Evolutionary conservation across 2,329 filamentous ascomycete species (phyloP).

Genomic region (Colletotrichum chrysophilum): DNA sequence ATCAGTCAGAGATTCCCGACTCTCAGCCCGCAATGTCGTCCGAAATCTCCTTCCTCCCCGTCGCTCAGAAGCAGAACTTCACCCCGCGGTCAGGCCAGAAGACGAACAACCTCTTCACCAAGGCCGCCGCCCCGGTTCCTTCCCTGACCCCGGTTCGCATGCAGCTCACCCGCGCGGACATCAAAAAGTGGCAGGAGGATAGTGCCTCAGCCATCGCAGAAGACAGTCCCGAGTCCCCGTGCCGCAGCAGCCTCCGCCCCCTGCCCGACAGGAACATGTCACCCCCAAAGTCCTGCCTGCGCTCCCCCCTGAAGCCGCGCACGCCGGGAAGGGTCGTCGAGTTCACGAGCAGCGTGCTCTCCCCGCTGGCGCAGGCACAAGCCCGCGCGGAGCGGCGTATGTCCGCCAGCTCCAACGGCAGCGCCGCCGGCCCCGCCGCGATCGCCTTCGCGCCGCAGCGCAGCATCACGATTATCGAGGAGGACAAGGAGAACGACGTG

Average conservation of each 20-base stretch:
- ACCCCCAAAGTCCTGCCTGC: conserved; percentile 61
- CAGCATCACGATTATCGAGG: conserved; percentile 12
- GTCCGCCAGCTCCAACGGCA: background rate
- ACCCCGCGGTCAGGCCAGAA: conserved; percentile 45
- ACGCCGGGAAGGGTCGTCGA: conserved; percentile 64
- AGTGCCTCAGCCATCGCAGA: conserved; percentile 41
- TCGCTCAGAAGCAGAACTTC: conserved; percentile 55
- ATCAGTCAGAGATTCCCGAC: conserved; percentile 14
- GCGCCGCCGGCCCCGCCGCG: background rate
- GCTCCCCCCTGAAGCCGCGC: conserved; percentile 62
- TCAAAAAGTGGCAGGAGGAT: conserved; percentile 46
- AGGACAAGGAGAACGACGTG: conserved; percentile 38
- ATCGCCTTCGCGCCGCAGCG: background rate
- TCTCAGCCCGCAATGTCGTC: conserved; percentile 37
- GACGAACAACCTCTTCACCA: conserved; percentile 43
- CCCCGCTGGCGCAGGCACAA: conserved; percentile 47
- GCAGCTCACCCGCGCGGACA: conserved; percentile 47
- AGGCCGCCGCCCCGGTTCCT: conserved; percentile 30
- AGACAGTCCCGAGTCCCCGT: conserved; percentile 42
- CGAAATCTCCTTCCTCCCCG: conserved; percentile 34
- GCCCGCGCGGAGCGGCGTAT: conserved; percentile 3
- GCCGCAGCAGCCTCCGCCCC: conserved; percentile 41
- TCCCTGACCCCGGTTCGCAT: conserved; percentile 42
- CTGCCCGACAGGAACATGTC: conserved; percentile 57
- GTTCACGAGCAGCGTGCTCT: conserved; percentile 57